These are phyloP conservation scores for Microdochium nivale DNA, from an alignment of 2,329 filamentous ascomycete species.

Conservation along the genomic window DNA sequence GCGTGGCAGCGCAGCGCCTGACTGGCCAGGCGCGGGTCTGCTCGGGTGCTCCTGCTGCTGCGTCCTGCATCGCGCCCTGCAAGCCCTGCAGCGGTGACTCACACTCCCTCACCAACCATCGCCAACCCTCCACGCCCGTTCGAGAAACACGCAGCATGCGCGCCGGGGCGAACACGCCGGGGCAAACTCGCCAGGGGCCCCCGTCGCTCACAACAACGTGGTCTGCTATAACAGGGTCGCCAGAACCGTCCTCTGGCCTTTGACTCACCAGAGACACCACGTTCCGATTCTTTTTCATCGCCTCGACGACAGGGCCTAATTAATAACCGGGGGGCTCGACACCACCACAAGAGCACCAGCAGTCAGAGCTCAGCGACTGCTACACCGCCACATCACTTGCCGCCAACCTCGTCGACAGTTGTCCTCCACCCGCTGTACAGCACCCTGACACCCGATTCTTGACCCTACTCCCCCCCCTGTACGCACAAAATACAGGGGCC, in stretches of 20 bases:
- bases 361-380: not conserved
- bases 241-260: not conserved
- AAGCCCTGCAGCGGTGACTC: not conserved
- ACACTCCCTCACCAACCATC: slow-evolving; percentile 1
- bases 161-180: too few relatives aligned
- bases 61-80: not conserved
- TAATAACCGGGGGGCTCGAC: too few relatives aligned
- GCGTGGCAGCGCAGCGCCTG: not conserved
- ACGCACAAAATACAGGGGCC: too few relatives aligned
- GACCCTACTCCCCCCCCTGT: too few relatives aligned
- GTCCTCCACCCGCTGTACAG: too few relatives aligned
- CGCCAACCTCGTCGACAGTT: not conserved
- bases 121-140: not conserved
- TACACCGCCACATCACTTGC: not conserved
- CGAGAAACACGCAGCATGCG: not conserved
- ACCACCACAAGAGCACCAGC: too few relatives aligned
- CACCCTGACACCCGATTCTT: too few relatives aligned
- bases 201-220: not conserved
- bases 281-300: too few relatives aligned
- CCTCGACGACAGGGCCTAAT: not conserved
- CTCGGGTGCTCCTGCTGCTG: too few relatives aligned
- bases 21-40: not conserved
- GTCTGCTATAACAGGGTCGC: not conserved
- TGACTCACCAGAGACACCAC: not conserved
- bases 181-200: too few relatives aligned